Conservation (phyloP, 495 filamentous ascomycete genomes). For the Friedmanniomyces endolithicus region DNA sequence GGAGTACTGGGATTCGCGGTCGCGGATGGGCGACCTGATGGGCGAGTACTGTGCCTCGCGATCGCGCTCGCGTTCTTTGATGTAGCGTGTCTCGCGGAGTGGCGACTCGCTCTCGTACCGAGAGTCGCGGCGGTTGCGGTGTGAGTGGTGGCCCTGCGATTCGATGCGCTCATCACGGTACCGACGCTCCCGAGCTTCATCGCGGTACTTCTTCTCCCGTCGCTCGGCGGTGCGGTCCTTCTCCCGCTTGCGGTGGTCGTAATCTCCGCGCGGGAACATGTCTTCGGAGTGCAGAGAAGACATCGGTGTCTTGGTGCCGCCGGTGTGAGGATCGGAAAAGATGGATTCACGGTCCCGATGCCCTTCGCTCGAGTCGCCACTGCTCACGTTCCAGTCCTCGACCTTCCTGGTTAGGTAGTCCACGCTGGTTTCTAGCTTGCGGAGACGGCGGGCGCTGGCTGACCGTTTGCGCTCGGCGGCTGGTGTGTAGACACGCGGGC, state of each 20-base stretch:
- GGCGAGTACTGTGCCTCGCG: not conserved
- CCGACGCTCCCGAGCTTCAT: not conserved
- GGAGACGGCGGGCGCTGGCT: not conserved
- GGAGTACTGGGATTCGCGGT: no score
- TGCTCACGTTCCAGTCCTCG: constrained; percentile 5
- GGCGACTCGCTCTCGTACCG: not conserved
- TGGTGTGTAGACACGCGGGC: not conserved
- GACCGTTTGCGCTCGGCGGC: not conserved
- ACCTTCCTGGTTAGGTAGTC: not conserved
- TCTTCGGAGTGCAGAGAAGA: not conserved
- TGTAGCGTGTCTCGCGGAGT: not conserved
- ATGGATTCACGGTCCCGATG: not conserved
- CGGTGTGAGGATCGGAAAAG: not conserved
- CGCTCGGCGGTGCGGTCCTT: not conserved
- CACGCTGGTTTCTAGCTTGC: not conserved
- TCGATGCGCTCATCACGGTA: not conserved
- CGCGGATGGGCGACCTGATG: not conserved
- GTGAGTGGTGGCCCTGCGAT: not conserved
- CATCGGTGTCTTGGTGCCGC: constrained; percentile 4
- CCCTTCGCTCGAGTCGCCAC: constrained; percentile 2
- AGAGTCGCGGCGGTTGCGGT: not conserved
- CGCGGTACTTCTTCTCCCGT: not conserved
- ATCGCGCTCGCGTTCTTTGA: not conserved
- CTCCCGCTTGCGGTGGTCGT: not conserved
- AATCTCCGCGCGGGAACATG: not conserved